Conservation (phyloP, 768 basidiomycete genomes). For the Neoboletus magnificus region DNA sequence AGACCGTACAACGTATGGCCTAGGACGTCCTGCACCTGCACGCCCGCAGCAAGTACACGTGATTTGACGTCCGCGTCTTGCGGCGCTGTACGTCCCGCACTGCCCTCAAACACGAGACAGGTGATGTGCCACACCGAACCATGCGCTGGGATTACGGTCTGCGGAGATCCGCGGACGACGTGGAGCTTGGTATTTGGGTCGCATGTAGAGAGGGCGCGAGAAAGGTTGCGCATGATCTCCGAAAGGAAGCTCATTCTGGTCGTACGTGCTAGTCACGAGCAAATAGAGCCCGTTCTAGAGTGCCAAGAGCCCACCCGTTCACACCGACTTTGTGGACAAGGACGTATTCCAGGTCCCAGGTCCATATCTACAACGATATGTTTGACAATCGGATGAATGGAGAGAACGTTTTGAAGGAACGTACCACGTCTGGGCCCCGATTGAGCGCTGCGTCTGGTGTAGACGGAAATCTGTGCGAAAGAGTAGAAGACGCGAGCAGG, state of each 20-base stretch:
- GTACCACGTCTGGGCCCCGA: slow-evolving; percentile 3
- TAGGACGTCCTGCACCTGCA: background rate
- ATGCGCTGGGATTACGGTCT: slow-evolving; percentile 9
- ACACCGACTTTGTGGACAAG: slow-evolving; percentile 1
- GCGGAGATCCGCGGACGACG: slow-evolving; percentile 21
- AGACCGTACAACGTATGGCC: slow-evolving; percentile 1
- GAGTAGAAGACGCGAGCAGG: background rate
- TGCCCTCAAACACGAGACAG: slow-evolving; percentile 9
- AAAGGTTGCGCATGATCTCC: slow-evolving; percentile 10
- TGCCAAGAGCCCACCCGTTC: slow-evolving; percentile 5
- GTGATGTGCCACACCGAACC: slow-evolving; percentile 12
- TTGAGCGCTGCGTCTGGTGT: background rate
- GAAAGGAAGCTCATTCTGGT: slow-evolving; percentile 12
- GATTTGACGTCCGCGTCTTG: slow-evolving; percentile 5
- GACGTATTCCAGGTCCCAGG: background rate
- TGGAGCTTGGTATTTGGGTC: slow-evolving; percentile 18
- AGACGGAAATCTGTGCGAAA: slow-evolving; percentile 12
- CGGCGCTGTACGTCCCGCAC: background rate
- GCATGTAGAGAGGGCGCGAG: slow-evolving; percentile 3
- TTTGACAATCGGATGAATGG: background rate
- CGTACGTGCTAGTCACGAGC: slow-evolving; percentile 4
- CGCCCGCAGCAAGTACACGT: slow-evolving; percentile 1
- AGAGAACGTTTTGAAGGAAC: background rate
- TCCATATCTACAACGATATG: slow-evolving; percentile 1
- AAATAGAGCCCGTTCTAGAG: background rate